phyloP scores from a whole-genome alignment of 257 asterid species.

The Solanum acaule region DNA sequence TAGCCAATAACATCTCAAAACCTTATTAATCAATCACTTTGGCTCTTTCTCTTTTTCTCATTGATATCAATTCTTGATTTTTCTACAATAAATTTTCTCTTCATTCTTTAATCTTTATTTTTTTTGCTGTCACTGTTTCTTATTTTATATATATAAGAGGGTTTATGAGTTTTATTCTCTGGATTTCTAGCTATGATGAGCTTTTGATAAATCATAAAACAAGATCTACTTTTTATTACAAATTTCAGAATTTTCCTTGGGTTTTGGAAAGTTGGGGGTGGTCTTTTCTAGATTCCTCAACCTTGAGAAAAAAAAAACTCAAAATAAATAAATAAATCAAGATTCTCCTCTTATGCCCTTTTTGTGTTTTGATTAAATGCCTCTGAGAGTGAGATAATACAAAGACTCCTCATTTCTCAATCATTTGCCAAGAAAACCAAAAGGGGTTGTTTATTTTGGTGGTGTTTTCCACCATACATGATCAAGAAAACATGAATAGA shows the following conservation, averaged over 20 bases:
- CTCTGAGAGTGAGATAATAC: slow-evolving; percentile 20
- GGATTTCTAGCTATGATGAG: not conserved
- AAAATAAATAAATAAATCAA: slow-evolving; percentile 10
- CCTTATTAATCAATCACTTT: not conserved
- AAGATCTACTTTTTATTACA: slow-evolving; percentile 25
- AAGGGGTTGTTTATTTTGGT: not conserved
- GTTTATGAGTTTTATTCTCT: not conserved
- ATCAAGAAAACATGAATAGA: slow-evolving; percentile 27
- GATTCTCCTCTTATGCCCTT: slow-evolving; percentile 32
- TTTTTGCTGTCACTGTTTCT: not conserved
- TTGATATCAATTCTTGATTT: not conserved
- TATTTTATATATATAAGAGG: not conserved
- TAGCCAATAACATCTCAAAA: slow-evolving; percentile 39
- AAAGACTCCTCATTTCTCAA: not conserved
- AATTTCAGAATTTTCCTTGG: slow-evolving; percentile 28
- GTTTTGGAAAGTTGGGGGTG: slow-evolving; percentile 37
- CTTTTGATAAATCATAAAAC: slow-evolving; percentile 17
- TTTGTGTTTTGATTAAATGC: slow-evolving; percentile 12
- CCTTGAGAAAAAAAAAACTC: not conserved
- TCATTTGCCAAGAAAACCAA: slow-evolving; percentile 1
- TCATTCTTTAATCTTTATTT: not conserved
- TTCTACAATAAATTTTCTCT: not conserved
- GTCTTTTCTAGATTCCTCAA: slow-evolving; percentile 62
- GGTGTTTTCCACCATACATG: not conserved
- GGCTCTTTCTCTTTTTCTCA: not conserved